Conservation (phyloP, 208 protist species). For the Acanthamoeba divionensis region DNA sequence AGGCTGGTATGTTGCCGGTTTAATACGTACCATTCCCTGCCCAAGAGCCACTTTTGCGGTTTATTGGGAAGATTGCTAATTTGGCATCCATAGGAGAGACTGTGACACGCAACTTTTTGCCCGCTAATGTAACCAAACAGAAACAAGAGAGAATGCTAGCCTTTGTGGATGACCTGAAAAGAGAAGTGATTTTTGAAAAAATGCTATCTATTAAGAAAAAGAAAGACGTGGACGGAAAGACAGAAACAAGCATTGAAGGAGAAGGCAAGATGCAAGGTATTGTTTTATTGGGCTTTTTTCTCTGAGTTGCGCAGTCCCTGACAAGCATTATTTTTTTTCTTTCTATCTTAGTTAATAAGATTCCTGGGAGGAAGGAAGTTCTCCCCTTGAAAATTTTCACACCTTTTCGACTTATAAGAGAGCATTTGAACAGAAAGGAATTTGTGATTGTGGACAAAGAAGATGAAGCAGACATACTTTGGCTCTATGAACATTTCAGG, state of each 20-base stretch:
- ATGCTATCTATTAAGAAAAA: not conserved
- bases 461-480: no score
- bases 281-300: no score
- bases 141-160: not conserved
- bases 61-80: no score
- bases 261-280: not conserved
- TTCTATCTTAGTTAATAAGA: no score
- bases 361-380: no score
- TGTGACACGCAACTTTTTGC: slow-evolving; percentile 9
- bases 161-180: not conserved
- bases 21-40: no score
- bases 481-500: slow-evolving; percentile 14
- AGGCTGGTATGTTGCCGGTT: no score
- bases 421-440: not conserved
- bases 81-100: not conserved
- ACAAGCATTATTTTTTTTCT: no score
- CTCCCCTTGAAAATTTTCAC: slow-evolving; percentile 17
- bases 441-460: slow-evolving; percentile 17
- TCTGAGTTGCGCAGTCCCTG: no score
- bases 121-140: not conserved
- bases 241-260: not conserved
- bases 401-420: not conserved
- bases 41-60: no score
- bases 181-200: no score
- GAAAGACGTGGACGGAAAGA: not conserved